phyloP scores from a whole-genome alignment of 331 rosid genomes.

The Acacia pycnantha region DNA sequence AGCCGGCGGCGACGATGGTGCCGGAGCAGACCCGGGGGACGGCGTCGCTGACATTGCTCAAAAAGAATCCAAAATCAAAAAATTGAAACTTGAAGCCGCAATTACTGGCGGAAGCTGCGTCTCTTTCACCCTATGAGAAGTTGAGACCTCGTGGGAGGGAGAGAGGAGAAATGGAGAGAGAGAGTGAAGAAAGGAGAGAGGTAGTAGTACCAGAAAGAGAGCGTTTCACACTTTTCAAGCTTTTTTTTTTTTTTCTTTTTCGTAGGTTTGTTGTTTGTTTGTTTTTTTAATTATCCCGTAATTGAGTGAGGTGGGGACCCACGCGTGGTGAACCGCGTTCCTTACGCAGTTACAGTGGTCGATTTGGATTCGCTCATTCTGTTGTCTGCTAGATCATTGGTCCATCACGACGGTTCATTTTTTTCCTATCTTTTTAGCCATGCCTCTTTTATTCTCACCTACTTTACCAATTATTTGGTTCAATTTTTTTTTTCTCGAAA shows the following conservation, averaged over 20 bases:
- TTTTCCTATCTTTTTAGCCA: background rate
- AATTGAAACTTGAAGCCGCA: background rate
- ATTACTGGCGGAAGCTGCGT: slow-evolving; percentile 3
- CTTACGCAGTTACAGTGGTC: background rate
- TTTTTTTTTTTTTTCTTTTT: background rate
- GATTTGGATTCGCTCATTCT: background rate
- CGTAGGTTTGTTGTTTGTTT: background rate
- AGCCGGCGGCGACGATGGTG: slow-evolving; percentile 44
- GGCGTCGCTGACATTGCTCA: slow-evolving; percentile 37
- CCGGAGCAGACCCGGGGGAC: slow-evolving; percentile 11
- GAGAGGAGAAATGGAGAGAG: slow-evolving; percentile 1
- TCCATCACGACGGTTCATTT: background rate
- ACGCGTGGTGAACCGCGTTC: slow-evolving; percentile 23
- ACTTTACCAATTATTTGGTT: background rate
- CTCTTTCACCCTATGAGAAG: slow-evolving; percentile 23
- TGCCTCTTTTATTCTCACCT: background rate
- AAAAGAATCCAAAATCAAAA: background rate
- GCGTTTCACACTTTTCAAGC: slow-evolving; percentile 18
- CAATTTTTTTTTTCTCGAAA: no score
- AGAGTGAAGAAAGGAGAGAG: background rate
- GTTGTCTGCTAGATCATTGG: slow-evolving; percentile 13
- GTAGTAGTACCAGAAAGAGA: background rate
- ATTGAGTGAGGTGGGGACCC: slow-evolving; percentile 29
- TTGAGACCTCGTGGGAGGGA: background rate
- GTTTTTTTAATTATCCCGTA: background rate